Evolutionary conservation across 495 filamentous ascomycete species (phyloP), one percentile per base, ranked within the genome.

Genomic region (Neurospora sublineolata): DNA sequence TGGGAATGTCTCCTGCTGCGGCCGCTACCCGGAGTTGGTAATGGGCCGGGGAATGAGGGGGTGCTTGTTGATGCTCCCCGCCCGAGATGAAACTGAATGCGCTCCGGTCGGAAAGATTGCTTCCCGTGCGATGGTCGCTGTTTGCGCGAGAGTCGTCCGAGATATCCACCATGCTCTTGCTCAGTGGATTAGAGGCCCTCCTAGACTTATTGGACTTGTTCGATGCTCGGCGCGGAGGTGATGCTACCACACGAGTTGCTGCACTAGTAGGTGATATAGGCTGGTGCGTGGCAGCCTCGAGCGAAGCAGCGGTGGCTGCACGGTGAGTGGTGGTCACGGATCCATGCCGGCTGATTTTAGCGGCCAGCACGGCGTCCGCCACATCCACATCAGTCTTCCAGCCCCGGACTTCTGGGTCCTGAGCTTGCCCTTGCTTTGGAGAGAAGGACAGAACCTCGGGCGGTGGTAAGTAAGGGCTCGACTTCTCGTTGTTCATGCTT

Each of bases 331-430:
- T 73, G 8, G 75, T 75, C 12, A 71, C 73, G 30, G 71, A 69
- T 1, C 70, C 73, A 60, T 72, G 74, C 18, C 75, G 71, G 36
- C 44, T 71, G 69, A 74, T 75, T 71, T 67, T 76, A 69, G 71
- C 73, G 16, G 78, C 78, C 10, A 87, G 76, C 38, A 83, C 79
- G 9, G 83, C 81, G 71, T 86, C 86, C 42, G 86, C 83, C 16
- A 84, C 86, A 40, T 88, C 85, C 72, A 89, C 87, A 68, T 89
- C 87, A 0, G 82, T 82, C 64, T 88, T 85, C 89, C 89, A 91
- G 73, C 84, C 83, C 68, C 84, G 84, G 23, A 90, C 83, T 42
- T 90, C 89, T 27, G 78, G 79, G 71, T 87, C 83, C 37, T 83
- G 83, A 0, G 70, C 71, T 39, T 73, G 73, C 33, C 64, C 72